Evolutionary conservation across 768 basidiomycete species (phyloP), one percentile per base, ranked within the genome.

Genomic region (Tricholoma hemisulphureum): DNA sequence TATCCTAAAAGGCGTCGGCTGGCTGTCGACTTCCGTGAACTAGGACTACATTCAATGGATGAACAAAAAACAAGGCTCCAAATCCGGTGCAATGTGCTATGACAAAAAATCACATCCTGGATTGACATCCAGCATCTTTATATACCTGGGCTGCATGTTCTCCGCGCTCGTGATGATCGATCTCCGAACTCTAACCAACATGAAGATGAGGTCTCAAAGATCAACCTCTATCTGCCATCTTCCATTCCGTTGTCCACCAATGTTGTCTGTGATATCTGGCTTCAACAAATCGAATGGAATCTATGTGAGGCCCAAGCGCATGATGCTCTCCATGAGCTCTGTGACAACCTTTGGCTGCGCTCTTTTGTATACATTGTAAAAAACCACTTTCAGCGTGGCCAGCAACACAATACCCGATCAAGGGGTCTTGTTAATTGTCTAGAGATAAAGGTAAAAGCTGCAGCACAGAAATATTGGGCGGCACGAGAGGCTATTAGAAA

Each of bases 71-170:
- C 45, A 23, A 24, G 29, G 26, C n/a, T 56, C 6, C 55, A 56
- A 18, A 34, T 10, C 37, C 29, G 50, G 24, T n/a, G 24, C 14
- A 57, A 41, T 48, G 34, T 31, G 8, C 49, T 57, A 20, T n/a
- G 14, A 14, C 31, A n/a, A 6, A 41, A 51, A 13, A 51, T 57
- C n/a, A 11, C 6, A 1, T 26, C 56, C 5, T 57, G 56, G 56
- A 41, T 57, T 24, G 26, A 32, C 23, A 37, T 51, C 6, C 46
- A 57, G 23, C 56, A 57, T 57, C 29, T 48, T 9, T 56, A 57
- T 39, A 48, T 57, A 1, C 46, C 31, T n/a, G 14, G 2, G 9
- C 34, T 57, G 43, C 41, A 50, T 41, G 20, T 50, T n/a, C 28
- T 50, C 5, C 26, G 13, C 29, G 21, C 49, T 32, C 26, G 11